These are phyloP conservation scores for Hansfordia pulvinata DNA, from an alignment of 2,329 filamentous ascomycete species.

Conservation along the genomic window DNA sequence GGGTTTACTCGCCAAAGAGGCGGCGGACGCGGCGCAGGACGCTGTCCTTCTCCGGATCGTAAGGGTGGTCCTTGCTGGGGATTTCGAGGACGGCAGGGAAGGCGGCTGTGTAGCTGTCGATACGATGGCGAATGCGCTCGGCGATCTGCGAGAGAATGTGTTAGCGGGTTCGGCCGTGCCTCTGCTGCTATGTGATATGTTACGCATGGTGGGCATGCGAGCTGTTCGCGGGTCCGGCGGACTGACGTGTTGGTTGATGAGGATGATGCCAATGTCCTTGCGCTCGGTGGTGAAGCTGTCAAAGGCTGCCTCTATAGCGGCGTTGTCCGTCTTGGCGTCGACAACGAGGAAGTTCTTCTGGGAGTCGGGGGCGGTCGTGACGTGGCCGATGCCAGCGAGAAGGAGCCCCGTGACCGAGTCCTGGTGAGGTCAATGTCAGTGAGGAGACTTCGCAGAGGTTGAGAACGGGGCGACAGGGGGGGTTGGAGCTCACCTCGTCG, in stretches of 20 bases:
- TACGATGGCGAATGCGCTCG: conserved; percentile 78
- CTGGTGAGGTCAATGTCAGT: too few species aligned
- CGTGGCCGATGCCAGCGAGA: conserved; percentile 89
- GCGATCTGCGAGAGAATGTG: conserved; percentile 81
- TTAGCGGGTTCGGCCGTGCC: too few species aligned
- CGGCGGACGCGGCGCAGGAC: conserved; percentile 74
- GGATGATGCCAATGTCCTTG: conserved; percentile 91
- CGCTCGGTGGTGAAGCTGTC: conserved; percentile 76
- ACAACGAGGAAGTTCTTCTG: conserved; percentile 98
- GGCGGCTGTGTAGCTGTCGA: conserved; percentile 85
- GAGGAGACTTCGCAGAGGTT: too few species aligned
- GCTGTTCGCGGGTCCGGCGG: too few species aligned
- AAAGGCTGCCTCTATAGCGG: conserved; percentile 81
- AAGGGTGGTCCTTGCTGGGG: conserved; percentile 96
- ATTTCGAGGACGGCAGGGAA: conserved; percentile 97
- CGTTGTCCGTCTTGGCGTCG: conserved; percentile 80
- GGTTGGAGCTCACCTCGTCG: conserved; percentile 58
- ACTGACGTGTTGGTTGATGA: conserved; percentile 94
- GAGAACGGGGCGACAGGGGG: background rate
- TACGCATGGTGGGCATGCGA: too few species aligned
- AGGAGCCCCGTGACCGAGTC: conserved; percentile 93
- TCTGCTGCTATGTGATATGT: too few species aligned
- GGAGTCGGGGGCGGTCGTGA: conserved; percentile 73
- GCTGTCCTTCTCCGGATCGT: conserved; percentile 97
- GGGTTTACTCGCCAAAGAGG: conserved; percentile 57